These are phyloP conservation scores for Hirsutella minnesotensis DNA, from an alignment of 2,329 filamentous ascomycete genomes.

Conservation along the genomic window DNA sequence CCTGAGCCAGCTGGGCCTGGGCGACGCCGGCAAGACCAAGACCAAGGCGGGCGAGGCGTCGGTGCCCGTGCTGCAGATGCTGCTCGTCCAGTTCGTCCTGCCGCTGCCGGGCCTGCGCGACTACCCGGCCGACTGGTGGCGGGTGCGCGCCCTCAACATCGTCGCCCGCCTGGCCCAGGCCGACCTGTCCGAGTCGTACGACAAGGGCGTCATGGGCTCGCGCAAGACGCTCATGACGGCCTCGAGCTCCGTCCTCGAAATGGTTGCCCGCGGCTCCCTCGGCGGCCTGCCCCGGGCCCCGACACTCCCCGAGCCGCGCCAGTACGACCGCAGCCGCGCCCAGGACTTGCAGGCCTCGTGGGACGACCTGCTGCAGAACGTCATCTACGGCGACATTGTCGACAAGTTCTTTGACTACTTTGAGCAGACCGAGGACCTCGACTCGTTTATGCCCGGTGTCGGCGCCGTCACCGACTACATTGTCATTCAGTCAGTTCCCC, in stretches of 20 bases:
- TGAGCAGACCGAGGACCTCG: conserved; percentile 47
- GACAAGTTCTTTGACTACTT: conserved; percentile 53
- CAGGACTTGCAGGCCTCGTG: conserved; percentile 52
- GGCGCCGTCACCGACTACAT: conserved; percentile 54
- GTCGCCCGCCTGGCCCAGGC: conserved; percentile 51
- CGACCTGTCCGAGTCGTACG: conserved; percentile 69
- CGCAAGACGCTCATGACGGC: conserved; percentile 66
- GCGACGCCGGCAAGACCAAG: not conserved
- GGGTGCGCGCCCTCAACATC: conserved; percentile 45
- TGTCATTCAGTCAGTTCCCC: conserved; percentile 57
- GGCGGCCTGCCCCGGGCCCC: conserved; percentile 32
- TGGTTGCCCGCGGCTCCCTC: conserved; percentile 52
- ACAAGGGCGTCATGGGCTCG: conserved; percentile 63
- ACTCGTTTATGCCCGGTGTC: conserved; percentile 49
- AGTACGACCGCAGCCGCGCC: conserved; percentile 48
- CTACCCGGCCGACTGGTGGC: conserved; percentile 54
- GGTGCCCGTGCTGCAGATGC: conserved; percentile 55
- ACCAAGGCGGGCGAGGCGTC: conserved; percentile 10
- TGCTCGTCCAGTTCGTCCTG: conserved; percentile 56
- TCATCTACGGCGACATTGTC: conserved; percentile 57
- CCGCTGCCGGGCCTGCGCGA: conserved; percentile 54
- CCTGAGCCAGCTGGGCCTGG: not conserved
- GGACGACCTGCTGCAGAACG: conserved; percentile 53
- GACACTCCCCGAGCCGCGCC: conserved; percentile 7
- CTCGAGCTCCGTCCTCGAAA: conserved; percentile 57